Conservation (phyloP, 352 stramenopile genomes). For the Bremia lactucae region DNA sequence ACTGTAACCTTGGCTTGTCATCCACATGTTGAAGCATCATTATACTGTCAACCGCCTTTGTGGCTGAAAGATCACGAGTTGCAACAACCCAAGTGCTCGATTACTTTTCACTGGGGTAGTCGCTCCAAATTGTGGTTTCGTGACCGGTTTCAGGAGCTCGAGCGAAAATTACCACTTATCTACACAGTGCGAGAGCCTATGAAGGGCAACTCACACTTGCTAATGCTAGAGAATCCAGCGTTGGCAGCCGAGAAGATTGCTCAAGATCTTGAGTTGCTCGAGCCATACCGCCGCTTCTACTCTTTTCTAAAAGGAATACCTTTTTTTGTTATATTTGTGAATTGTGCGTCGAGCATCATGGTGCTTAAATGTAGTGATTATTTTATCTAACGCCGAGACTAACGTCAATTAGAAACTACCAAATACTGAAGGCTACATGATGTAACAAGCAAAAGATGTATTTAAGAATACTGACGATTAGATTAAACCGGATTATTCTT, state of each 20-base stretch:
- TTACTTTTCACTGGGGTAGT: conserved; percentile 34
- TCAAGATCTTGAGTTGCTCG: conserved; percentile 18
- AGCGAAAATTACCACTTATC: conserved; percentile 21
- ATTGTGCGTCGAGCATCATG: too few species aligned
- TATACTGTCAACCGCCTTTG: conserved; percentile 31
- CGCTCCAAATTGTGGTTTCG: conserved; percentile 37
- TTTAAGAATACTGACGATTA: too few species aligned
- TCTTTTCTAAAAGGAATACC: too few species aligned
- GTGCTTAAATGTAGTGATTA: too few species aligned
- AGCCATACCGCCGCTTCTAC: too few species aligned
- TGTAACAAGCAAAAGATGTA: too few species aligned
- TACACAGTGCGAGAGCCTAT: conserved; percentile 33
- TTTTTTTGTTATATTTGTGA: too few species aligned
- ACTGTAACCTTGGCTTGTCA: conserved; percentile 30
- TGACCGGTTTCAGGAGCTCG: conserved; percentile 18
- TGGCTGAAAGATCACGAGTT: conserved; percentile 27
- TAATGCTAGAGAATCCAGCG: conserved; percentile 40
- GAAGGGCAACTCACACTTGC: conserved; percentile 27
- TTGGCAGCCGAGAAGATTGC: conserved; percentile 32
- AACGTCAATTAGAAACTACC: too few species aligned
- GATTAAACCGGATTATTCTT: too few species aligned
- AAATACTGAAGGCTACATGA: too few species aligned
- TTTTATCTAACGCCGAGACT: too few species aligned
- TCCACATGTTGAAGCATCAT: conserved; percentile 28
- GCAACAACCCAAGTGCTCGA: conserved; percentile 22